Percentiles rank a stretch among this genome's conserved stretches.
Evolutionary conservation across 1,284 basidiomycete species (phyloP).

Genomic region (Moniliophthora roreri): DNA sequence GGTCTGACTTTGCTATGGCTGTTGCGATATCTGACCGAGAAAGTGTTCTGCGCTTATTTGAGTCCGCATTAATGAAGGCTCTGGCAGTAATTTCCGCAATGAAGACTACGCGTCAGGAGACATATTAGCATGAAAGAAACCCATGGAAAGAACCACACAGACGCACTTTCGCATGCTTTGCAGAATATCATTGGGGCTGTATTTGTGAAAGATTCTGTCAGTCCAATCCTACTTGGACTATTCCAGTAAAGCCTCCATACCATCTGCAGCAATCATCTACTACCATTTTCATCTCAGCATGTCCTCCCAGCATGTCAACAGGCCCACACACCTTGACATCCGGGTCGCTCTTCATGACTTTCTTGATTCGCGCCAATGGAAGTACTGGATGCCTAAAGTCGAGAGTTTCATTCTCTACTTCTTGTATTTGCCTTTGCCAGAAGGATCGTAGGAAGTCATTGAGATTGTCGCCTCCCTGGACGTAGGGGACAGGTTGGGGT

Average conservation of each 20-base stretch:
- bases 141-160: conserved; percentile 9
- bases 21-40: conserved; percentile 90
- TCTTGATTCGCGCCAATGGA: conserved; percentile 92
- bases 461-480: conserved; percentile 73
- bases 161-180: conserved; percentile 94
- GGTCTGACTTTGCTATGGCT: conserved; percentile 86
- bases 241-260: conserved; percentile 39
- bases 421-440: conserved; percentile 81
- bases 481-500: conserved; percentile 35
- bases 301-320: background rate
- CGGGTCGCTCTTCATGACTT: conserved; percentile 97
- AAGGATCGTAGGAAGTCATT: conserved; percentile 79
- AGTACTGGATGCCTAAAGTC: conserved; percentile 85
- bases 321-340: conserved; percentile 79
- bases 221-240: background rate
- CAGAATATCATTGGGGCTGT: conserved; percentile 90
- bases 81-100: conserved; percentile 93
- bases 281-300: conserved; percentile 72
- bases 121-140: conserved; percentile 1
- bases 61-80: conserved; percentile 91
- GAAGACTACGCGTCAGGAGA: conserved; percentile 64
- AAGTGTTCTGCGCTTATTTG: conserved; percentile 88
- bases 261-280: conserved; percentile 92
- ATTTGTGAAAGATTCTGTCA: conserved; percentile 7
- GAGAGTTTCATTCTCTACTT: conserved; percentile 78